These are phyloP conservation scores for Xerocomellus amylosporus DNA, from an alignment of 768 basidiomycete genomes.

Conservation along the genomic window DNA sequence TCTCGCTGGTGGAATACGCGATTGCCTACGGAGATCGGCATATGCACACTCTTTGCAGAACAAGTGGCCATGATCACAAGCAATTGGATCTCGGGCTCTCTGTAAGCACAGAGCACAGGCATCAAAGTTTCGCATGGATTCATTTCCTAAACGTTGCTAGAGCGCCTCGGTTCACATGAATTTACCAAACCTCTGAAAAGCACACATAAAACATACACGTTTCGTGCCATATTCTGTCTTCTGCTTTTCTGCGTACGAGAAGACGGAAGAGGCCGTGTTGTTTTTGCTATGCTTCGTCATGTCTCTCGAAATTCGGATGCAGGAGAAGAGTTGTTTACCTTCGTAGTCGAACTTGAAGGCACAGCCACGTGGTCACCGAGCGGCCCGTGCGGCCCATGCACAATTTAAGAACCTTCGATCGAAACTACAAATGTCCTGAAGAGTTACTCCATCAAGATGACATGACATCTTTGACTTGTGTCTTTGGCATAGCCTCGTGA, in stretches of 20 bases:
- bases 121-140: slow-evolving; percentile 91
- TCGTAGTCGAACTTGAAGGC: background rate
- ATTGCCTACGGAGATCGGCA: slow-evolving; percentile 67
- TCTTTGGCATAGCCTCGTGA: slow-evolving; percentile 59
- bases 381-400: no score
- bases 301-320: background rate
- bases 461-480: slow-evolving; percentile 41
- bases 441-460: background rate
- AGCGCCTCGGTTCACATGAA: slow-evolving; percentile 5
- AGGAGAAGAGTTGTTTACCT: background rate
- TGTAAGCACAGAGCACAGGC: slow-evolving; percentile 88
- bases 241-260: slow-evolving; percentile 87
- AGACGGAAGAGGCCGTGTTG: slow-evolving; percentile 85
- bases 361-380: background rate
- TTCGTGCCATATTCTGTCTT: slow-evolving; percentile 79
- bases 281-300: slow-evolving; percentile 93
- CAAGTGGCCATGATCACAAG: slow-evolving; percentile 82
- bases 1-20: slow-evolving; percentile 2
- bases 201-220: slow-evolving; percentile 43
- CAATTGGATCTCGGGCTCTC: slow-evolving; percentile 76
- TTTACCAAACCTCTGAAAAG: background rate
- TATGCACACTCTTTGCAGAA: slow-evolving; percentile 97
- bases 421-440: no score
- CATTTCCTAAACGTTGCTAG: slow-evolving; percentile 59
- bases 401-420: no score